phyloP scores from a whole-genome alignment of 2,329 filamentous ascomycete genomes.

The Beauveria pseudobassiana region DNA sequence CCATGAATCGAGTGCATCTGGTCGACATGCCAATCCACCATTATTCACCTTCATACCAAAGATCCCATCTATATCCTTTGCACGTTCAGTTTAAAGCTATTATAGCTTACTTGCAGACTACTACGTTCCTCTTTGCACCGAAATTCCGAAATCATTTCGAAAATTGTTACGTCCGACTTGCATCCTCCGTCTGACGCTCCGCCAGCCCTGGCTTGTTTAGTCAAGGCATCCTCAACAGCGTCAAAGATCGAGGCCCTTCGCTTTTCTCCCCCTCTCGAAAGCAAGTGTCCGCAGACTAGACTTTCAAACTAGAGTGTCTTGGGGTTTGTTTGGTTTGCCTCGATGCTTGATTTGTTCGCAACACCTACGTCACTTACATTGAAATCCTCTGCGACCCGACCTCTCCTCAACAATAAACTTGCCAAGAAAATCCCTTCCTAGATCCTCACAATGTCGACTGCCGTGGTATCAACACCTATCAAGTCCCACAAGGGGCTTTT shows the following conservation, averaged over 20 bases:
- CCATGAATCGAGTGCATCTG: conserved; percentile 14
- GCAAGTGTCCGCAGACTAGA: conserved; percentile 43
- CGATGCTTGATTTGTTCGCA: conserved; percentile 28
- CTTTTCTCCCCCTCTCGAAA: conserved; percentile 17
- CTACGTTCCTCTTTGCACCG: conserved; percentile 18
- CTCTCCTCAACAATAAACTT: not conserved
- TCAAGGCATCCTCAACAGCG: conserved; percentile 38
- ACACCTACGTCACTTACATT: conserved; percentile 24
- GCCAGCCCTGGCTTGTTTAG: conserved; percentile 23
- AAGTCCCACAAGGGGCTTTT: conserved; percentile 95
- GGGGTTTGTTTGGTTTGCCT: conserved; percentile 42
- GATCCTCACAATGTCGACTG: conserved; percentile 62
- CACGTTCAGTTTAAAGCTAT: conserved; percentile 17
- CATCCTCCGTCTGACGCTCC: not conserved
- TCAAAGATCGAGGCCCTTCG: conserved; percentile 41
- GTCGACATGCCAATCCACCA: conserved; percentile 19
- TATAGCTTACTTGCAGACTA: conserved; percentile 18
- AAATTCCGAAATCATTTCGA: conserved; percentile 19
- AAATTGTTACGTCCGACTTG: conserved; percentile 22
- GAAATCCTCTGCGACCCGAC: not conserved
- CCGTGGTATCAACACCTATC: conserved; percentile 78
- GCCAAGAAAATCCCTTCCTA: not conserved
- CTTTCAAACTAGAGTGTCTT: conserved; percentile 54
- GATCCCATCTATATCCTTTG: conserved; percentile 11
- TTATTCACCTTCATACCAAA: conserved; percentile 18